Conservation (phyloP, 2,329 filamentous ascomycete genomes). For the Aureobasidium leucospermi region DNA sequence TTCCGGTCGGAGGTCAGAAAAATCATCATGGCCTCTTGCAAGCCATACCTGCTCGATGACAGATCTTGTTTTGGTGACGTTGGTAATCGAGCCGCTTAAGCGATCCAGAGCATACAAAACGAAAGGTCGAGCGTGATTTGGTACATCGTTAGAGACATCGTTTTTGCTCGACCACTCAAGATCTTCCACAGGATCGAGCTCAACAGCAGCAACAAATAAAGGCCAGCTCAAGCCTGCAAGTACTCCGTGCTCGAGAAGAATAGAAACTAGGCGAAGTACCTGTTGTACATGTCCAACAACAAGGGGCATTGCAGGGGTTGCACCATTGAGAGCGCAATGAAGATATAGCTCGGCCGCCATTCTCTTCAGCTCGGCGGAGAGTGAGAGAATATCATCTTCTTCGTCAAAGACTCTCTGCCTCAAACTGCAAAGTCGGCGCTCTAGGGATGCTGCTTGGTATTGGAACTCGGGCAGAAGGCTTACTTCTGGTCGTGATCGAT, state of each 20-base stretch:
- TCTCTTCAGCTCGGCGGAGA: slow-evolving; percentile 37
- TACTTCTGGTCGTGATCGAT: slow-evolving; percentile 23
- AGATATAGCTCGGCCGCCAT: slow-evolving; percentile 40
- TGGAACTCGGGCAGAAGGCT: slow-evolving; percentile 24
- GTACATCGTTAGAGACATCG: slow-evolving; percentile 17
- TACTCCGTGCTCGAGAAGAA: slow-evolving; percentile 28
- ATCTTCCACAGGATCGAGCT: slow-evolving; percentile 31
- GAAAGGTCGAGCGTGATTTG: slow-evolving; percentile 30
- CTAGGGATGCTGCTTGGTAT: slow-evolving; percentile 29
- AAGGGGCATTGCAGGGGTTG: slow-evolving; percentile 33
- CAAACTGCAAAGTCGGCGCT: slow-evolving; percentile 27
- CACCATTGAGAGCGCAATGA: slow-evolving; percentile 39
- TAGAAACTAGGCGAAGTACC: slow-evolving; percentile 30
- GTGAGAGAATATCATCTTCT: slow-evolving; percentile 28
- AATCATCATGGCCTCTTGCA: slow-evolving; percentile 32
- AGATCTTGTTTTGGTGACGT: slow-evolving; percentile 38
- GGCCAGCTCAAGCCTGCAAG: slow-evolving; percentile 36
- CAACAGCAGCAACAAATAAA: slow-evolving; percentile 38
- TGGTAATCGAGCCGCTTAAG: slow-evolving; percentile 37
- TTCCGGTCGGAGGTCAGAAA: slow-evolving; percentile 5
- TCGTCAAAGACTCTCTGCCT: slow-evolving; percentile 28
- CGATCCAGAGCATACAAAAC: slow-evolving; percentile 34
- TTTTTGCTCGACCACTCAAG: slow-evolving; percentile 25
- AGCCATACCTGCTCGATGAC: slow-evolving; percentile 45
- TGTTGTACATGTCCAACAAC: slow-evolving; percentile 22